Evolutionary conservation across 1,284 basidiomycete genomes (phyloP).

Genomic region (Hemileia vastatrix): DNA sequence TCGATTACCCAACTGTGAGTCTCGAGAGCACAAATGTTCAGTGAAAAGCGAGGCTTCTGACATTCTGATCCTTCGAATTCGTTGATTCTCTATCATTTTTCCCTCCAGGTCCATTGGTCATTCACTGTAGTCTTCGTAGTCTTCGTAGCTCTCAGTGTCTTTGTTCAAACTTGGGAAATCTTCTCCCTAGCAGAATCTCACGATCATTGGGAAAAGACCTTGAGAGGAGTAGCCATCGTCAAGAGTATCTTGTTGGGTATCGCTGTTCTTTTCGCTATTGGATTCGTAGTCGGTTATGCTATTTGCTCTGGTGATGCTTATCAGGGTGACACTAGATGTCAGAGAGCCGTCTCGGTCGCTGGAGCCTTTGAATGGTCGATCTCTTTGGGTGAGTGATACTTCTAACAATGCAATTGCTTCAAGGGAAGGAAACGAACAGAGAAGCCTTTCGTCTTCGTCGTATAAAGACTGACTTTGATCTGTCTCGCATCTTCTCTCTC

Average conservation of each 20-base stretch:
- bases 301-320: slow-evolving; percentile 30
- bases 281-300: slow-evolving; percentile 31
- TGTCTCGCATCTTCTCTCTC: too few relatives aligned
- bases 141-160: slow-evolving; percentile 32
- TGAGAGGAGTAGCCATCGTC: slow-evolving; percentile 30
- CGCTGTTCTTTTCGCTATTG: slow-evolving; percentile 31
- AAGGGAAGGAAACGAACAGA: too few relatives aligned
- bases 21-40: too few relatives aligned
- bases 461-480: too few relatives aligned
- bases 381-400: background rate
- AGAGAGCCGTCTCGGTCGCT: slow-evolving; percentile 31
- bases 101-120: slow-evolving; percentile 29
- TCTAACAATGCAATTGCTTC: too few relatives aligned
- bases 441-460: too few relatives aligned
- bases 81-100: too few relatives aligned
- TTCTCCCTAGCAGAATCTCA: slow-evolving; percentile 32
- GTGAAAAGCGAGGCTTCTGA: too few relatives aligned
- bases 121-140: slow-evolving; percentile 37
- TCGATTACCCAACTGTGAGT: slow-evolving; percentile 25
- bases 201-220: slow-evolving; percentile 26
- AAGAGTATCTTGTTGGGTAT: slow-evolving; percentile 29
- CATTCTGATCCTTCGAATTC: too few relatives aligned
- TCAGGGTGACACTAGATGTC: slow-evolving; percentile 29
- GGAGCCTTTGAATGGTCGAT: slow-evolving; percentile 23
- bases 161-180: slow-evolving; percentile 34